A percentile compares a stretch with the other conserved stretches of the same genome.
These are phyloP conservation scores for Nakazawaea ishiwadae DNA, from an alignment of 805 yeast genomes.

Conservation along the genomic window DNA sequence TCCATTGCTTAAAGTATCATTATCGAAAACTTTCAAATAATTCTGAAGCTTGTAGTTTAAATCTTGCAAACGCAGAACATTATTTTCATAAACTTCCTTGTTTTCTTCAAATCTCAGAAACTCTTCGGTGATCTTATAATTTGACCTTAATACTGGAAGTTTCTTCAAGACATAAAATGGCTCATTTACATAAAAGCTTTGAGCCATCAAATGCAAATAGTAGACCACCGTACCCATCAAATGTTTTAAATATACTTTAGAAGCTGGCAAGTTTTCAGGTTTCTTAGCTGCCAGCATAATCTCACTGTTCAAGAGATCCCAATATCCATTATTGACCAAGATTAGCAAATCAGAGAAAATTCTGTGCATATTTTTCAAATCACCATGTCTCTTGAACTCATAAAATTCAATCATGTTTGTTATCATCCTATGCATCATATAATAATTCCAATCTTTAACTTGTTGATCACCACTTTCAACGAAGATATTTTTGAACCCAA, in stretches of 20 bases:
- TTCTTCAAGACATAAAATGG: conserved; percentile 8
- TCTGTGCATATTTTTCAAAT: conserved; percentile 3
- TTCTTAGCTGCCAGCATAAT: conserved; percentile 5
- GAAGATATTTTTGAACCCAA: conserved; percentile 7
- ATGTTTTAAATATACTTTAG: conserved; percentile 6
- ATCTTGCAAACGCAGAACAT: neutral
- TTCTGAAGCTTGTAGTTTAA: conserved; percentile 1
- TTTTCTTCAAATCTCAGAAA: conserved; percentile 2
- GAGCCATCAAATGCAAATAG: conserved; percentile 9
- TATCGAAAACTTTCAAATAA: conserved; percentile 8
- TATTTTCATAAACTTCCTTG: conserved; percentile 2
- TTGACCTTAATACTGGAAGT: neutral
- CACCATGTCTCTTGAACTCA: conserved; percentile 1
- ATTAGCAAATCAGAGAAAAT: conserved; percentile 1
- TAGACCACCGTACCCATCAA: conserved; percentile 10
- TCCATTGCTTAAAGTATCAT: conserved; percentile 7
- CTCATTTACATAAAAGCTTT: conserved; percentile 5
- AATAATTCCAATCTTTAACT: conserved; percentile 10
- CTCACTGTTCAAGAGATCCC: conserved; percentile 12
- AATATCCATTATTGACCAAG: conserved; percentile 7
- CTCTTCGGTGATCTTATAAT: neutral
- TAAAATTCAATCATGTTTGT: neutral
- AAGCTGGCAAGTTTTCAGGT: conserved; percentile 1
- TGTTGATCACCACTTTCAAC: neutral
- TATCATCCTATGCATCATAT: conserved; percentile 3